phyloP scores from a whole-genome alignment of 2,329 filamentous ascomycete species.

The Phaeophleospora eucalypticola region DNA sequence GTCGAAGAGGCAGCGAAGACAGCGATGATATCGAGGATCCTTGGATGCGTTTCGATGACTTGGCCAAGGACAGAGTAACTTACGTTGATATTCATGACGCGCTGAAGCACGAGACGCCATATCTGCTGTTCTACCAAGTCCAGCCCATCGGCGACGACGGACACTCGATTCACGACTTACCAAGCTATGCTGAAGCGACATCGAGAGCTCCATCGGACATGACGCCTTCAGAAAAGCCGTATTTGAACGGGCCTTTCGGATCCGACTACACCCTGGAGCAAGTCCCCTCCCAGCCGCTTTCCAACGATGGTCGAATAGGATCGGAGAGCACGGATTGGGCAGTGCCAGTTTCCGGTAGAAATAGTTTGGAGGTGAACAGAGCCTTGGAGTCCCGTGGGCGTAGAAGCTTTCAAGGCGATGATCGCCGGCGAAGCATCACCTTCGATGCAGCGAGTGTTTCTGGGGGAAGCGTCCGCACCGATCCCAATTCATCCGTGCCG shows the following conservation, averaged over 20 bases:
- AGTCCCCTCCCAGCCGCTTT: slow-evolving; percentile 11
- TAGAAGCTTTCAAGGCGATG: slow-evolving; percentile 37
- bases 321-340: slow-evolving; percentile 22
- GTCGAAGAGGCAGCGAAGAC: slow-evolving; percentile 17
- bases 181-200: slow-evolving; percentile 40
- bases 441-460: slow-evolving; percentile 35
- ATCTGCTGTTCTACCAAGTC: slow-evolving; percentile 92
- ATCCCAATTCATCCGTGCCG: slow-evolving; percentile 28
- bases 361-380: slow-evolving; percentile 29
- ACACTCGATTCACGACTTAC: slow-evolving; percentile 34
- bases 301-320: slow-evolving; percentile 7
- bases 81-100: slow-evolving; percentile 74
- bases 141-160: slow-evolving; percentile 73
- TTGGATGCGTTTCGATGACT: slow-evolving; percentile 92
- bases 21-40: slow-evolving; percentile 63
- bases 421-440: slow-evolving; percentile 36
- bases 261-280: slow-evolving; percentile 19
- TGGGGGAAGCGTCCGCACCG: slow-evolving; percentile 25
- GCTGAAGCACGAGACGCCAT: slow-evolving; percentile 82
- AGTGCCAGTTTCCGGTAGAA: slow-evolving; percentile 14
- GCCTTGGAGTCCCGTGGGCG: slow-evolving; percentile 30
- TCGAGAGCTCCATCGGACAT: slow-evolving; percentile 27
- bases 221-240: slow-evolving; percentile 25
- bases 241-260: slow-evolving; percentile 15
- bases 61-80: slow-evolving; percentile 67